Percentiles rank a stretch among this genome's conserved stretches.
These are phyloP conservation scores for Botrytis squamosa DNA, from an alignment of 2,329 filamentous ascomycete species.

Conservation along the genomic window DNA sequence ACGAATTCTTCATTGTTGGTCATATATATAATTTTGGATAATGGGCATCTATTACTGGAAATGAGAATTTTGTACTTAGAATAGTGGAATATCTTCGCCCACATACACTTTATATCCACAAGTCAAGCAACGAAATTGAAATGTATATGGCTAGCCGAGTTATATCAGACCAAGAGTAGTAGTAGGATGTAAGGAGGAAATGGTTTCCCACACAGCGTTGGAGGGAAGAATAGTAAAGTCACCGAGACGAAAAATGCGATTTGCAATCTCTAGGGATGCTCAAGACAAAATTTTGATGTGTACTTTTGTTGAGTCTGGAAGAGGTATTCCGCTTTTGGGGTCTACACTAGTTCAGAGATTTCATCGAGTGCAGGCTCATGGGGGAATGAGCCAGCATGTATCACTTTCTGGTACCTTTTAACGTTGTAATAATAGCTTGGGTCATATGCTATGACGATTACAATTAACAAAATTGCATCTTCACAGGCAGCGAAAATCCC, in stretches of 20 bases:
- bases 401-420: neutral
- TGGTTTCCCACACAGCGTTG: fast-evolving
- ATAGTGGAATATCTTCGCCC: neutral
- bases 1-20: neutral
- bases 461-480: neutral
- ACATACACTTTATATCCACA: neutral
- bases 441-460: neutral
- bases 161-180: fast-evolving
- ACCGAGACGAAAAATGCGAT: neutral
- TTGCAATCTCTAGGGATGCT: neutral
- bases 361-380: neutral
- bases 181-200: neutral
- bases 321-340: fast-evolving
- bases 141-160: neutral
- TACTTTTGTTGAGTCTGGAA: neutral
- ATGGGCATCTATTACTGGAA: neutral
- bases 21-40: neutral
- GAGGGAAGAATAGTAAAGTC: too few relatives aligned
- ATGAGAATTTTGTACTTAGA: fast-evolving
- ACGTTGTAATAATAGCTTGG: neutral
- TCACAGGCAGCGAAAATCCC: neutral
- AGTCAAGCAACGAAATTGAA: neutral
- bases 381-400: too few relatives aligned
- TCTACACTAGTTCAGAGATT: too few relatives aligned
- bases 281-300: neutral